Percentiles rank a stretch among this genome's conserved stretches.
Conservation (phyloP, 495 filamentous ascomycete species). For the Penicillium silybi region DNA sequence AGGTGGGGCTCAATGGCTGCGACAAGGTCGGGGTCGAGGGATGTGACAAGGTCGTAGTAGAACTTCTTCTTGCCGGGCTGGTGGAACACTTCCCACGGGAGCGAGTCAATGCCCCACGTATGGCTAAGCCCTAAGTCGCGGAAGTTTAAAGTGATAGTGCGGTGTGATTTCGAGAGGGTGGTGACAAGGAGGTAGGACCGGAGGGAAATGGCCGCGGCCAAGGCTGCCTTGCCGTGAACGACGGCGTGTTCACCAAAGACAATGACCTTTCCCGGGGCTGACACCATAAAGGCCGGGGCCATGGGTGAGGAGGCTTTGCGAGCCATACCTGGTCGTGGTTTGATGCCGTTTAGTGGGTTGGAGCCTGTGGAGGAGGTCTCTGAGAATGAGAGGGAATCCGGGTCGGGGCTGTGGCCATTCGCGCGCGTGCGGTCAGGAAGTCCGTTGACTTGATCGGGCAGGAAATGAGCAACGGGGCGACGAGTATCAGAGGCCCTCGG, state of each 20-base stretch:
- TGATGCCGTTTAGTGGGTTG: slow-evolving; percentile 11
- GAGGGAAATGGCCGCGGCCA: slow-evolving; percentile 89
- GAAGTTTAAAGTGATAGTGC: slow-evolving; percentile 81
- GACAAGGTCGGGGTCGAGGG: slow-evolving; percentile 77
- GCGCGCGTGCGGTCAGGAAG: slow-evolving; percentile 12
- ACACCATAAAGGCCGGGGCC: slow-evolving; percentile 93
- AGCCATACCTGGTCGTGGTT: slow-evolving; percentile 26
- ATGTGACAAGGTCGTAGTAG: slow-evolving; percentile 83
- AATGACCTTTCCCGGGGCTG: slow-evolving; percentile 95
- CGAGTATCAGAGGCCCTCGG: slow-evolving; percentile 1
- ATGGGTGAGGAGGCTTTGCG: slow-evolving; percentile 48
- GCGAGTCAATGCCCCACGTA: slow-evolving; percentile 83
- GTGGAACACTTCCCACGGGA: slow-evolving; percentile 81
- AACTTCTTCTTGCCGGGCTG: slow-evolving; percentile 81
- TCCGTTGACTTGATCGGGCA: slow-evolving; percentile 13
- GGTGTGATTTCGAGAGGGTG: slow-evolving; percentile 77
- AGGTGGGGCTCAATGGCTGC: slow-evolving; percentile 75
- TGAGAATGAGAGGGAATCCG: slow-evolving; percentile 23
- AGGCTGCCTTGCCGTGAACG: slow-evolving; percentile 91
- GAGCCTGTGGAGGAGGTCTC: slow-evolving; percentile 21
- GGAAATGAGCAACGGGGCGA: slow-evolving; percentile 24
- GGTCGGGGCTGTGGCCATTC: slow-evolving; percentile 16
- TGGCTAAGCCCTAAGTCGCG: slow-evolving; percentile 82
- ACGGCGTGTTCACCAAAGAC: slow-evolving; percentile 96
- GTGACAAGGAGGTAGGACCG: slow-evolving; percentile 95